These are phyloP conservation scores for Noccaea bulbosa DNA, from an alignment of 345 rosid species.

Conservation along the genomic window DNA sequence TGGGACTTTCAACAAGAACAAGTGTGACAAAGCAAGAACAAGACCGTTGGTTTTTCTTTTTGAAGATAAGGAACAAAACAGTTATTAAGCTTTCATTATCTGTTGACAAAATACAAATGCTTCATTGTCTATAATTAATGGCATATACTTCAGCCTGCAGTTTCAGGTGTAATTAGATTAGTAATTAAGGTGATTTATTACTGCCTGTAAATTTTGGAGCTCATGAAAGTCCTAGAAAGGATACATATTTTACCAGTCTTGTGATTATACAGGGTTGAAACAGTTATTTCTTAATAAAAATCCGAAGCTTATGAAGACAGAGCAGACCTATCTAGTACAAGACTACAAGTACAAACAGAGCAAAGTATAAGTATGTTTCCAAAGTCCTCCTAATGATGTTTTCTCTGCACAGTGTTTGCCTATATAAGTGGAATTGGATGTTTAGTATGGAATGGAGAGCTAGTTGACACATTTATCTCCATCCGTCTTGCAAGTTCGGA, in stretches of 20 bases:
- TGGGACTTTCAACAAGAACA: no score
- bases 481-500: slow-evolving; percentile 38
- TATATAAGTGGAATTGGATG: slow-evolving; percentile 41
- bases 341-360: neutral
- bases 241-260: neutral
- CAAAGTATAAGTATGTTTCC: neutral
- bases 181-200: neutral
- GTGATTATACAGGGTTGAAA: slow-evolving; percentile 4
- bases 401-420: slow-evolving; percentile 40
- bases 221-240: neutral
- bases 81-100: no score
- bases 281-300: neutral
- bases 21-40: no score
- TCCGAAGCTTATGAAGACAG: neutral
- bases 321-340: neutral
- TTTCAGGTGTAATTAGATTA: slow-evolving; percentile 4
- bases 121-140: neutral
- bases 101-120: neutral
- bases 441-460: slow-evolving; percentile 34
- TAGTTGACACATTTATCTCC: slow-evolving; percentile 25
- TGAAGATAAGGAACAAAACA: no score
- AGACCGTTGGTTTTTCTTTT: no score
- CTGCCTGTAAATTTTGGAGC: slow-evolving; percentile 1
- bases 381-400: neutral
- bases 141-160: neutral